Evolutionary conservation across 2,329 filamentous ascomycete genomes (phyloP).

Genomic region (Phialemonium atrogriseum): DNA sequence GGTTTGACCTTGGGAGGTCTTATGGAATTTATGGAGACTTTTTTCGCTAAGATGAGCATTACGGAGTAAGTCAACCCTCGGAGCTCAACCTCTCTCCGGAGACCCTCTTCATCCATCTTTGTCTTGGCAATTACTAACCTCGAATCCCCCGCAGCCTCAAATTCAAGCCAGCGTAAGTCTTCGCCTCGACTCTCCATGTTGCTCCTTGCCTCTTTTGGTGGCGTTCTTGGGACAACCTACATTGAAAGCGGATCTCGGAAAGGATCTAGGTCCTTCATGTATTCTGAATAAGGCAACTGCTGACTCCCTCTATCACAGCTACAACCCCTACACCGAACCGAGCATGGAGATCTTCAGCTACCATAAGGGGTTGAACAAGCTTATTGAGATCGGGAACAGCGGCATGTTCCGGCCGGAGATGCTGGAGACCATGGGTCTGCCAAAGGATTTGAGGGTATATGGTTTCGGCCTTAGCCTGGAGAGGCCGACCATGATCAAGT

Average conservation of each 20-base stretch:
- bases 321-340: constrained; percentile 92
- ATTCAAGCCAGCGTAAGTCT: constrained; percentile 94
- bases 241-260: too few species aligned
- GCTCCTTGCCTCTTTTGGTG: not conserved
- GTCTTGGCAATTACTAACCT: constrained; percentile 1
- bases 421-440: constrained; percentile 82
- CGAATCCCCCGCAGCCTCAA: constrained; percentile 51
- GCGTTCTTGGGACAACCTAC: too few species aligned
- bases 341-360: constrained; percentile 98
- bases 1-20: constrained; percentile 84
- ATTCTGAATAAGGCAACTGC: not conserved
- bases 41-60: constrained; percentile 94
- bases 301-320: constrained; percentile 21
- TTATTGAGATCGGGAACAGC: constrained; percentile 96
- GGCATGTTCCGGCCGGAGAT: constrained; percentile 99
- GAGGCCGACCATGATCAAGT: constrained; percentile 97
- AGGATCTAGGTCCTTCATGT: too few species aligned
- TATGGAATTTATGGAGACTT: constrained; percentile 55
- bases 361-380: constrained; percentile 80
- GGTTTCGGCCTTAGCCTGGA: constrained; percentile 90
- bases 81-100: not conserved
- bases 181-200: too few species aligned
- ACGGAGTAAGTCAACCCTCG: constrained; percentile 24
- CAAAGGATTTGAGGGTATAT: constrained; percentile 77
- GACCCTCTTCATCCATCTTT: too few species aligned